Percentiles rank a stretch among this genome's conserved stretches.
phyloP scores from a whole-genome alignment of 495 filamentous ascomycete genomes.

The Trichoderma erinaceum region DNA sequence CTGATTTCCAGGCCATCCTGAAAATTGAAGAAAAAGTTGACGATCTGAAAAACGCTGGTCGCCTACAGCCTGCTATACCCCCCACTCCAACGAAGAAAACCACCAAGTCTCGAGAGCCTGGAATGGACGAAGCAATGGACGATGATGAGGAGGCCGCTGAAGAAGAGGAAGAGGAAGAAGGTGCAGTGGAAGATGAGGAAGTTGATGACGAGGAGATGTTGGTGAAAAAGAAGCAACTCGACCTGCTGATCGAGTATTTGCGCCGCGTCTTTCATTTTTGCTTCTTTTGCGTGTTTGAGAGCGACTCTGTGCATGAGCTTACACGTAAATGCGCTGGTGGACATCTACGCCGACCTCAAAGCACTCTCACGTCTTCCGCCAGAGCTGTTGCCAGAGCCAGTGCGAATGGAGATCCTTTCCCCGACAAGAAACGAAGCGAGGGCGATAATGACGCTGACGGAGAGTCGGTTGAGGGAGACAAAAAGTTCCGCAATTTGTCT shows the following conservation, averaged over 20 bases:
- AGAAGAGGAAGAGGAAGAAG: conserved; percentile 67
- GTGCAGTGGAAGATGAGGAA: conserved; percentile 68
- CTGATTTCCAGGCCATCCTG: conserved; percentile 60
- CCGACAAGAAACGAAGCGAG: conserved; percentile 66
- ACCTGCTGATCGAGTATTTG: conserved; percentile 92
- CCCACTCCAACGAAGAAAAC: conserved; percentile 56
- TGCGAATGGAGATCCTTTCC: conserved; percentile 72
- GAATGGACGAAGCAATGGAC: conserved; percentile 63
- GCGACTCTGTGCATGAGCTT: conserved; percentile 92
- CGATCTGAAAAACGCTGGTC: conserved; percentile 63
- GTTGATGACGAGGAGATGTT: conserved; percentile 84
- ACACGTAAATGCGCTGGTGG: conserved; percentile 94
- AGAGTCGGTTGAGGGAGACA: conserved; percentile 44
- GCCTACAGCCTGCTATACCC: conserved; percentile 58
- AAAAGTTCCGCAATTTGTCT: conserved; percentile 56
- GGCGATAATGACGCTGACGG: conserved; percentile 49
- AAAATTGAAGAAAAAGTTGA: conserved; percentile 86
- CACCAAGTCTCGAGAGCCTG: conserved; percentile 45
- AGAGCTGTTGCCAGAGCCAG: conserved; percentile 82
- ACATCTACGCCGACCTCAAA: conserved; percentile 84
- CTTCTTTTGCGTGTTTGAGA: conserved; percentile 98
- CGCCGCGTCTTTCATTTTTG: conserved; percentile 97
- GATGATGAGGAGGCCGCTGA: conserved; percentile 61
- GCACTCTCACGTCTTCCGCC: conserved; percentile 70
- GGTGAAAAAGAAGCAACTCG: conserved; percentile 90